Evolutionary conservation across 2,329 filamentous ascomycete genomes (phyloP), one percentile per base, ranked within the genome.

Genomic region (Beauveria medogensis): DNA sequence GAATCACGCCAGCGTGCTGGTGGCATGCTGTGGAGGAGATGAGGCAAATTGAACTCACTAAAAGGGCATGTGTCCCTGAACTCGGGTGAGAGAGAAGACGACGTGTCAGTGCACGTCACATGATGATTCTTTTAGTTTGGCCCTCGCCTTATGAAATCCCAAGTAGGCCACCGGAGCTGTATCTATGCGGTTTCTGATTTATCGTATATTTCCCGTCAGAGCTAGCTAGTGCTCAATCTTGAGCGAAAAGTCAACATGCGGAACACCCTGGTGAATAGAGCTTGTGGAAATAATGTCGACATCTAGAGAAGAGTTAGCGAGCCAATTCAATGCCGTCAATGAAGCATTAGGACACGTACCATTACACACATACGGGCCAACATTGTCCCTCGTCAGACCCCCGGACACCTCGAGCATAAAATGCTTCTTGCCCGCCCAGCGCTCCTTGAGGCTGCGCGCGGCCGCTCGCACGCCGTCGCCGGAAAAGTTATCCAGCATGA

Each of bases 401-500:
- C 94, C 94, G 64, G 91, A 96, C 20, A 97, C 91, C 78, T 99
- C 94, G 41, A 99, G 82, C 70, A 97, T 73, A 67, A 96, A 91
- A 59, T 87, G 80, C 64, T 80, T 80, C 72, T 85, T 86, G 37
- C 87, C 89, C 61, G 82, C 83, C 91, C 91, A 97, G 66, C 86
- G 84, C 69, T 89, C 80, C 77, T 93, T 95, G 65, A 99, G 72
- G 67, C 82, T 86, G 70, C 76, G 81, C 16, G 93, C 90, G 1
- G 91, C 91, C 9, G 81, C 74, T 71, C 86, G 87, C 64, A 97
- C 87, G 0, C 87, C 91, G 1, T 90, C 87, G 1, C 88, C 86
- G 0, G 85, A 87, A 71, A 97, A 99, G 74, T 99, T 99, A 73
- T 99, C 94, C 63, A 99, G 77, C 94, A 99, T 99, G 64, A 99